A percentile compares a stretch with the other conserved stretches of the same genome.
Evolutionary conservation across 164 flowering plant species (phyloP).

Genomic region (Magnolia sinica): DNA sequence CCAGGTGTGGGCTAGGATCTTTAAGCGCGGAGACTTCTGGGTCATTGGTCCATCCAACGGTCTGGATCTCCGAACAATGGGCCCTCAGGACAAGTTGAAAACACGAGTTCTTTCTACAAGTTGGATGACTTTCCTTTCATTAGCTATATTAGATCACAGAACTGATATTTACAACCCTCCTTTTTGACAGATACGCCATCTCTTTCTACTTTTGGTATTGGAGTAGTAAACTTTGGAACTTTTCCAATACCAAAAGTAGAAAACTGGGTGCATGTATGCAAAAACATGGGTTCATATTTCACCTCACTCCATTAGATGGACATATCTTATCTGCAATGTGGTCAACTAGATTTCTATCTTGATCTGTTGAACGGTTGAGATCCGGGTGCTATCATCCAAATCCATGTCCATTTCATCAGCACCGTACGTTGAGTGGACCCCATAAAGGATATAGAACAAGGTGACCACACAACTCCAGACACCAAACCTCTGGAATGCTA

Average conservation of each 20-base stretch:
- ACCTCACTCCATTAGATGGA: background rate
- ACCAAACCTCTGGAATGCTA: constrained; percentile 63
- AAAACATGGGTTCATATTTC: background rate
- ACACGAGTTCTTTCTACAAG: too few relatives aligned
- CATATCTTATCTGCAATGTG: background rate
- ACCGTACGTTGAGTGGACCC: constrained; percentile 74
- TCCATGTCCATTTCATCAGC: constrained; percentile 50
- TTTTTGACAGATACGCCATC: background rate
- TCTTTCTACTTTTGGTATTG: background rate
- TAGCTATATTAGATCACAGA: too few relatives aligned
- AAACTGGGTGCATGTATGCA: background rate
- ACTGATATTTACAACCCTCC: background rate
- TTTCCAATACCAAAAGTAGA: background rate
- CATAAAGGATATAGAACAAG: constrained; percentile 65
- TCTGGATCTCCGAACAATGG: too few relatives aligned
- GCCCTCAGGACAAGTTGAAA: too few relatives aligned
- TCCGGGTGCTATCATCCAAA: constrained; percentile 19
- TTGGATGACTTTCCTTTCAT: too few relatives aligned
- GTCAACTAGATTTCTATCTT: constrained; percentile 32
- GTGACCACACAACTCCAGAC: constrained; percentile 54
- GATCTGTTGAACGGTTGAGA: constrained; percentile 29
- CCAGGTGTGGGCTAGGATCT: too few relatives aligned
- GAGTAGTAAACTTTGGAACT: background rate
- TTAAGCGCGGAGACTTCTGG: too few relatives aligned
- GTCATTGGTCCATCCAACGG: too few relatives aligned